Evolutionary conservation across 2,329 filamentous ascomycete genomes (phyloP).

Genomic region (Exophiala dermatitidis): DNA sequence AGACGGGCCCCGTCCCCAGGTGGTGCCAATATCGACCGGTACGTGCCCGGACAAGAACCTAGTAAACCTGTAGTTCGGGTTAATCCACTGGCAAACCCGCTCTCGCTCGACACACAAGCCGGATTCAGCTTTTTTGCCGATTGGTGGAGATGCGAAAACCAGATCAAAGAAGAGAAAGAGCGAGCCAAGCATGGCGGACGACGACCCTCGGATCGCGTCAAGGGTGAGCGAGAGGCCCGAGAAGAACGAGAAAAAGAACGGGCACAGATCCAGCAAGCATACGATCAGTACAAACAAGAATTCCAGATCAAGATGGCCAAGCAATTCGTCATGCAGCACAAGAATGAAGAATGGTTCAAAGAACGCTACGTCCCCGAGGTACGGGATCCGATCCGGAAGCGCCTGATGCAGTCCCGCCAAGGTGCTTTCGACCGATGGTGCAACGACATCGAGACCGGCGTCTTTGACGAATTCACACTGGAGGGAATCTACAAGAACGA

Average conservation of each 20-base stretch:
- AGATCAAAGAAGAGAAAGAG: slow-evolving; percentile 58
- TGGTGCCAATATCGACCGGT: slow-evolving; percentile 55
- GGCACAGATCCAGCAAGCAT: slow-evolving; percentile 57
- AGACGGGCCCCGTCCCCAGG: slow-evolving; percentile 53
- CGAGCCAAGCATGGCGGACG: slow-evolving; percentile 53
- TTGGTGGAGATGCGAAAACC: slow-evolving; percentile 60
- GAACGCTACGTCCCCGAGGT: slow-evolving; percentile 87
- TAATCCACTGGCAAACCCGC: slow-evolving; percentile 55
- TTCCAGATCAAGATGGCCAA: slow-evolving; percentile 70
- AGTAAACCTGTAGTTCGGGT: slow-evolving; percentile 46
- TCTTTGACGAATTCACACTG: slow-evolving; percentile 89
- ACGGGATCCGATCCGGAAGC: slow-evolving; percentile 63
- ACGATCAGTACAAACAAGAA: slow-evolving; percentile 60
- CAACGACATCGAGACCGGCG: slow-evolving; percentile 71
- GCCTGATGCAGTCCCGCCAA: slow-evolving; percentile 72
- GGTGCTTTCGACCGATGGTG: slow-evolving; percentile 81
- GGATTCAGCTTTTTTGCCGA: slow-evolving; percentile 63
- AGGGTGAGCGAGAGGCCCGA: slow-evolving; percentile 55
- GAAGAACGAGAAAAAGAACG: slow-evolving; percentile 58
- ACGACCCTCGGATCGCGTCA: slow-evolving; percentile 48
- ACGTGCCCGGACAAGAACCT: slow-evolving; percentile 55
- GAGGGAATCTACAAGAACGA: slow-evolving; percentile 93
- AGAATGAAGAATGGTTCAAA: slow-evolving; percentile 95
- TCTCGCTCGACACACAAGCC: slow-evolving; percentile 58
- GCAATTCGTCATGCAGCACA: slow-evolving; percentile 83